Conservation (phyloP, 768 basidiomycete genomes). For the Trametes elegans region DNA sequence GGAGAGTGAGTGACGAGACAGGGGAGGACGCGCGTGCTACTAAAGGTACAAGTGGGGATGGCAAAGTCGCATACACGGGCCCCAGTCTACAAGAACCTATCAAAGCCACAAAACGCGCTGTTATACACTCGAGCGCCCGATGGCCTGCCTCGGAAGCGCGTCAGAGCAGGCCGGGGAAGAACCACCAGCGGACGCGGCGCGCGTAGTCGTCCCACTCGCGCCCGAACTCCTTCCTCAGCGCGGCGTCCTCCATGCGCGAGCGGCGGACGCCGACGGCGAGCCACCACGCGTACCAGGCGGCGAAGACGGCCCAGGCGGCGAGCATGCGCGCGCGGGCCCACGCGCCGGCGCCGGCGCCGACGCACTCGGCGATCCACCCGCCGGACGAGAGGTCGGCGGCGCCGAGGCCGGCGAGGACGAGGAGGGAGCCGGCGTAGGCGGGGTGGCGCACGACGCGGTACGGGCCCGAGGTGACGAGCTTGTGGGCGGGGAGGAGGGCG, state of each 20-base stretch:
- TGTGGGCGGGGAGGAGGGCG: slow-evolving; percentile 31
- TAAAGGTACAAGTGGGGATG: slow-evolving; percentile 2
- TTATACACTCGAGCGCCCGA: no score
- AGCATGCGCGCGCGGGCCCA: neutral
- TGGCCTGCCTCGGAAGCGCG: neutral
- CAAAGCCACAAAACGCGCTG: no score
- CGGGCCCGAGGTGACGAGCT: slow-evolving; percentile 34
- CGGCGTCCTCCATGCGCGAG: slow-evolving; percentile 22
- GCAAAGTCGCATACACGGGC: no score
- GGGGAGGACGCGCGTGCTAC: neutral
- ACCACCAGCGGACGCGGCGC: slow-evolving; percentile 18
- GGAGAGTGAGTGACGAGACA: neutral
- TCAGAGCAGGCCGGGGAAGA: slow-evolving; percentile 22
- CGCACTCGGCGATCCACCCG: slow-evolving; percentile 23
- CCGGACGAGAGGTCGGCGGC: slow-evolving; percentile 18
- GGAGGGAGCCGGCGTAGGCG: slow-evolving; percentile 28
- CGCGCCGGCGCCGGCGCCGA: slow-evolving; percentile 4
- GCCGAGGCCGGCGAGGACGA: slow-evolving; percentile 19
- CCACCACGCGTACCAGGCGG: slow-evolving; percentile 20
- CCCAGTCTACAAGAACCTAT: no score
- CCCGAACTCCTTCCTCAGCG: slow-evolving; percentile 18
- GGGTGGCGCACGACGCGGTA: slow-evolving; percentile 38
- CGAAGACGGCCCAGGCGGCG: slow-evolving; percentile 15
- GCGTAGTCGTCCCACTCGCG: slow-evolving; percentile 25
- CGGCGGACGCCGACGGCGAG: slow-evolving; percentile 14